These are phyloP conservation scores for Neopestalotiopsis clavispora DNA, from an alignment of 2,329 filamentous ascomycete species.

Conservation along the genomic window DNA sequence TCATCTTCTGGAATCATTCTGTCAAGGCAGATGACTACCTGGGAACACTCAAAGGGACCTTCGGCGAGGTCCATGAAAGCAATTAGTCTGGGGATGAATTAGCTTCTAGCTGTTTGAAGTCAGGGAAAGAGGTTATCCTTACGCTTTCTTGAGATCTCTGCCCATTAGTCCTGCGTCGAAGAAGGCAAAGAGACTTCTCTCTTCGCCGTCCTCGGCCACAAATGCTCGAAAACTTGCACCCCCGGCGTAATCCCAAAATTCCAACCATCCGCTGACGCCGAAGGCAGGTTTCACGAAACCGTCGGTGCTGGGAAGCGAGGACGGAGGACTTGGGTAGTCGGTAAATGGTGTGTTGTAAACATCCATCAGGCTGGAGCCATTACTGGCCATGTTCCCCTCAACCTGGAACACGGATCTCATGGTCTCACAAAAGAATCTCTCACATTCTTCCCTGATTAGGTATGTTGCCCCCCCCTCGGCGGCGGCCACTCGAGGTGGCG, in stretches of 20 bases:
- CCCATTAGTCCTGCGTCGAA: conserved; percentile 75
- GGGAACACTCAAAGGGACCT: conserved; percentile 74
- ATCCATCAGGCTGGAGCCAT: conserved; percentile 89
- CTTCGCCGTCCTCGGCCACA: conserved; percentile 70
- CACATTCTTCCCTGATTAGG: conserved; percentile 99
- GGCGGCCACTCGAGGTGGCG: conserved; percentile 44
- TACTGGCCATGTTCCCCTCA: conserved; percentile 81
- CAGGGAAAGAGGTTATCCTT: conserved; percentile 44
- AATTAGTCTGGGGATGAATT: conserved; percentile 67
- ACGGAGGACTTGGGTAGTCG: conserved; percentile 44
- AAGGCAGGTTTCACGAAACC: conserved; percentile 31
- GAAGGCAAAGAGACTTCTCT: conserved; percentile 85
- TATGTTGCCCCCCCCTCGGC: conserved; percentile 92
- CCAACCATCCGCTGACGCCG: conserved; percentile 67
- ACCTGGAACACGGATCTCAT: conserved; percentile 93
- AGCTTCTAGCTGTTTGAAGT: conserved; percentile 24
- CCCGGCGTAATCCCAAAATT: conserved; percentile 85
- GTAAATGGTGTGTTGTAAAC: conserved; percentile 56
- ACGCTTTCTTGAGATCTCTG: conserved; percentile 87
- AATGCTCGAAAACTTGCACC: conserved; percentile 88
- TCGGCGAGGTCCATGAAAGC: conserved; percentile 88
- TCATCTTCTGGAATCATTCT: conserved; percentile 68
- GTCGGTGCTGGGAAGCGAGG: conserved; percentile 35
- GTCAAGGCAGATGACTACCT: conserved; percentile 82
- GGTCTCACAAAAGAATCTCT: conserved; percentile 99